Conservation (phyloP, 139 green algal genomes). For the Raphidocelis subcapitata region DNA sequence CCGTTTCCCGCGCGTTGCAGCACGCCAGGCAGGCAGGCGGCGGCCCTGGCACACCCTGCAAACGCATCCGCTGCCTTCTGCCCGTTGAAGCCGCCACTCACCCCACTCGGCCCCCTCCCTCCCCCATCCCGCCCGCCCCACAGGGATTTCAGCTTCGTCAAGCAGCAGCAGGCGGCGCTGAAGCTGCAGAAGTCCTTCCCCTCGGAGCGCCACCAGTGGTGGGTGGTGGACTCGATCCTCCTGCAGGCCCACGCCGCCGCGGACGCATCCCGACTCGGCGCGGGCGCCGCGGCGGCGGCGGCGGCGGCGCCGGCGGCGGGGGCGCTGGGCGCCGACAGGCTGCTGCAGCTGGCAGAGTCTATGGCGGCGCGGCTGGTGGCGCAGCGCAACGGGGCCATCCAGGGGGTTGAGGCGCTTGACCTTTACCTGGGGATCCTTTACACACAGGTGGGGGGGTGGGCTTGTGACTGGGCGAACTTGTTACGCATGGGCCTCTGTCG, state of each 20-base stretch:
- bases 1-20: no score
- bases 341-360: slow-evolving; percentile 68
- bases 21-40: no score
- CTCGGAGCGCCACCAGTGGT: slow-evolving; percentile 64
- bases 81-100: no score
- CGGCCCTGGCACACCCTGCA: no score
- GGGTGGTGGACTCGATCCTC: slow-evolving; percentile 52
- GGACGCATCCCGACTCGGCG: background rate
- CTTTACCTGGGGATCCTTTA: slow-evolving; percentile 64
- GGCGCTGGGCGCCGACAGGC: slow-evolving; percentile 37
- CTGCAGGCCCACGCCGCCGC: slow-evolving; percentile 47
- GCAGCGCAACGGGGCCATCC: background rate
- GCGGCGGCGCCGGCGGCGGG: background rate
- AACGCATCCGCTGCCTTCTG: no score
- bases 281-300: background rate
- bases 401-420: slow-evolving; percentile 57
- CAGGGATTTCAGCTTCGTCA: slow-evolving; percentile 61
- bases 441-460: slow-evolving; percentile 32
- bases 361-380: slow-evolving; percentile 52
- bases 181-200: slow-evolving; percentile 56
- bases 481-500: no score
- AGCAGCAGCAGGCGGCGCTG: slow-evolving; percentile 78
- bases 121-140: no score
- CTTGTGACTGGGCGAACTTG: no score
- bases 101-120: no score